Base-by-base conservation (phyloP, 2,329 filamentous ascomycete species). In the Nigrograna mackinnonii region DNA sequence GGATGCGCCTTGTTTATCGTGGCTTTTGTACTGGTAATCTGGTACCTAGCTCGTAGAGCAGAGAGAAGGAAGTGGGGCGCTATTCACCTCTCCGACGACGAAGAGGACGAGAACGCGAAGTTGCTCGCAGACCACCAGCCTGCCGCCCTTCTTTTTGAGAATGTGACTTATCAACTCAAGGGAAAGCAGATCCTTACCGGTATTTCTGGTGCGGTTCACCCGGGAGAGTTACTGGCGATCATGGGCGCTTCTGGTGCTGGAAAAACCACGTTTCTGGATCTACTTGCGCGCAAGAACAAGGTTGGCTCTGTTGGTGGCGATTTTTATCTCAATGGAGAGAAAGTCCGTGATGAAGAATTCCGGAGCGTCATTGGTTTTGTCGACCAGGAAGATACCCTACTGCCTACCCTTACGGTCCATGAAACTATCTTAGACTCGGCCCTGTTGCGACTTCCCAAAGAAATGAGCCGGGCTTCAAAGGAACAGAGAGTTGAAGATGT, bases 191-290 rank as follows among this genome's bases (percentile, higher is more conserved):
- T 99, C 35, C 76, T 99, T 3, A 79, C 80, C 13, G 83, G 81
- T 12, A 86, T 99, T 22, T 85, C 86, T 52, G 94, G 94, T 35
- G 84, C 90, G 31, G 91, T 92, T n/a, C 87, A 87, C 54, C 91
- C 92, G 2, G 95, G 95, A n/a, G 91, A 99, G 66, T 83, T 97
- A 6, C 89, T 92, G 53, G 94, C 94, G 6, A 95, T 99, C 58
- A 99, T 99, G 92, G 94, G 94, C 43, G 92, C 94, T 6, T 99
- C 94, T 1, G 94, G 94, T 21, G 95, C 94, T 31, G 94, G 94
- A 45, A 99, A 99, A 73, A 99, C 94, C 0, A 96, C 91, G 0
- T 97, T 99, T 68, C 76, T 99, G 33, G 94, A 99, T 63, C 96
- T 99, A 45, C 76, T 99, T 35, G 94, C 94, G 6, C 85, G 91